Evolutionary conservation across 306 rosid genomes (phyloP), one percentile per base, ranked within the genome.

Genomic region (Sindora glabra): DNA sequence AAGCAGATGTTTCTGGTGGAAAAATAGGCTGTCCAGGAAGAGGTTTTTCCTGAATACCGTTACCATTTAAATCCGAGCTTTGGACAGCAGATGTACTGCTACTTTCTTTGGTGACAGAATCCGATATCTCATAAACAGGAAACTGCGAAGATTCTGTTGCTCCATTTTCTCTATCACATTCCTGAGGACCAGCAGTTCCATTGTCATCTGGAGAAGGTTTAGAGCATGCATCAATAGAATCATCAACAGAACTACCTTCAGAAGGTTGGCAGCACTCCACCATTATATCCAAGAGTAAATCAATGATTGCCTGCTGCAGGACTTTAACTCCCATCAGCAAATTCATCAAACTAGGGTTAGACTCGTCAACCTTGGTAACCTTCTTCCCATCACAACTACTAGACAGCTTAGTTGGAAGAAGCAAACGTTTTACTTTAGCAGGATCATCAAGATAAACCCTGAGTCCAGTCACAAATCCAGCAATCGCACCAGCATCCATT

Each of bases 401-500:
- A 23, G 86, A 83, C 24, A 83, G 69, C 56, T 74, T 80, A 48
- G 79, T 69, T 33, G 86, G 81, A 65, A 74, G 89, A 40, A 80
- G 83, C 69, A 80, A 64, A 29, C 77, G 83, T 65, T 83, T 80
- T 41, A 80, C 77, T 77, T 80, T 80, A 44, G 76, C 81, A 50
- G 79, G 83, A 68, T 83, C 89, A 77, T 94, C 99, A 59, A 94
- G 99, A 83, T 94, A 94, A 61, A 94, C 97, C 49, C 99, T 90
- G 57, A 94, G 99, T 58, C 99, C 97, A 42, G 97, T 94, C 70
- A 89, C 69, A 76, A 94, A 94, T 49, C 99, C 97, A 65, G 97
- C 95, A 82, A 94, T 94, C 37, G 99, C 99, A 64, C 97, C 97
- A 25, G 97, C 90, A 75, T 94, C 99, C 90, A 89, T 86, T 53